Evolutionary conservation across 257 asterid genomes (phyloP).

Genomic region (Orobanche coerulescens): DNA sequence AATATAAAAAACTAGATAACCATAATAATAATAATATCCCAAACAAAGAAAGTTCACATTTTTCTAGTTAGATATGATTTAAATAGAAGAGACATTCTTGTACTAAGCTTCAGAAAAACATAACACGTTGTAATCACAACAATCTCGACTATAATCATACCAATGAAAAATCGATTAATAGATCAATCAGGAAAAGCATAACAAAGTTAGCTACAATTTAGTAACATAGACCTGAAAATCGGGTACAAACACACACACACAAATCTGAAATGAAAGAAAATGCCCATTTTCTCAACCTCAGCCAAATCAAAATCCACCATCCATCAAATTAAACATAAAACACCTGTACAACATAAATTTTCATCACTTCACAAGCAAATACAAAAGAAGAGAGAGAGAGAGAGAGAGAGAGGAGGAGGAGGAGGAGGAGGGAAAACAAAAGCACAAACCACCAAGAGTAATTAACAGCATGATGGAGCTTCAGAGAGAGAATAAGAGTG

Average conservation of each 20-base stretch:
- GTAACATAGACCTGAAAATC: not conserved
- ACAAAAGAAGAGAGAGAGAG: not conserved
- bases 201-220: not conserved
- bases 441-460: slow-evolving; percentile 78
- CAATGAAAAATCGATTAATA: not conserved
- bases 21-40: not conserved
- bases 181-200: not conserved
- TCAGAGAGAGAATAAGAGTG: slow-evolving; percentile 66
- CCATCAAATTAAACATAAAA: slow-evolving; percentile 8
- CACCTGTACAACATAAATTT: not conserved
- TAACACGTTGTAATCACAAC: slow-evolving; percentile 6
- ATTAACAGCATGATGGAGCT: slow-evolving; percentile 53
- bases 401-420: not conserved
- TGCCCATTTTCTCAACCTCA: not conserved
- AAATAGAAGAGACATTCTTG: slow-evolving; percentile 7
- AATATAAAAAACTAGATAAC: slow-evolving; percentile 5
- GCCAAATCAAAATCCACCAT: not conserved
- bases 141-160: not conserved
- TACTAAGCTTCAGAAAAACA: not conserved
- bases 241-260: not conserved
- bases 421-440: not conserved
- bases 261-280: not conserved
- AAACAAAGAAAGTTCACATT: not conserved
- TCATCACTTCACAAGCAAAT: not conserved
- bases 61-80: not conserved